These are phyloP conservation scores for Cryptococcus sp. DNA, from an alignment of 1,284 basidiomycete genomes.

Conservation along the genomic window DNA sequence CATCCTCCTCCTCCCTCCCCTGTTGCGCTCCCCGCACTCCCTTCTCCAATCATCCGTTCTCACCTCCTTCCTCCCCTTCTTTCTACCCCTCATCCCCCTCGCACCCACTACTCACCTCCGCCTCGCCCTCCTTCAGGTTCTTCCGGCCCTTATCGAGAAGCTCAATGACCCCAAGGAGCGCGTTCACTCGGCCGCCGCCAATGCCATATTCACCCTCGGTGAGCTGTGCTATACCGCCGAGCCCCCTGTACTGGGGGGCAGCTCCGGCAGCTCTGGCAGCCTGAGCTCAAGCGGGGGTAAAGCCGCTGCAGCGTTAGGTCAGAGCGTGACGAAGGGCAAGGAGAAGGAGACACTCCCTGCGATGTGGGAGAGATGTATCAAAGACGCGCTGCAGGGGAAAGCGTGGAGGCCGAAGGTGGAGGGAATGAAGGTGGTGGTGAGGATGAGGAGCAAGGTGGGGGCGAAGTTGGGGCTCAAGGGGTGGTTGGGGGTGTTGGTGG, in stretches of 20 bases:
- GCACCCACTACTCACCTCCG: conserved; percentile 24
- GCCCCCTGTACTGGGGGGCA: background rate
- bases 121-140: conserved; percentile 30
- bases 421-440: conserved; percentile 38
- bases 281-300: conserved; percentile 12
- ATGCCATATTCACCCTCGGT: conserved; percentile 32
- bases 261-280: background rate
- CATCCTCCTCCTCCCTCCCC: conserved; percentile 33
- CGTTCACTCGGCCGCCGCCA: conserved; percentile 31
- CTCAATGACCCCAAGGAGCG: conserved; percentile 48
- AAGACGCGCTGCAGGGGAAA: conserved; percentile 72
- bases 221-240: conserved; percentile 30
- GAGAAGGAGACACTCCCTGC: conserved; percentile 69
- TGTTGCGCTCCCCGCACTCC: conserved; percentile 37
- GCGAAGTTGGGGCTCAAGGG: conserved; percentile 76
- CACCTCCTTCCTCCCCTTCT: conserved; percentile 40
- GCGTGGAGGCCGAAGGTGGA: conserved; percentile 62
- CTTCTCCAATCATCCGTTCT: conserved; percentile 39
- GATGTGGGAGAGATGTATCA: conserved; percentile 71
- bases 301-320: conserved; percentile 44
- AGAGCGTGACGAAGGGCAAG: conserved; percentile 56
- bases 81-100: conserved; percentile 36
- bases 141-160: conserved; percentile 41
- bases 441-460: conserved; percentile 70
- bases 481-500: conserved; percentile 76